Conservation (phyloP, 768 basidiomycete species). For the Tricholoma matsutake region DNA sequence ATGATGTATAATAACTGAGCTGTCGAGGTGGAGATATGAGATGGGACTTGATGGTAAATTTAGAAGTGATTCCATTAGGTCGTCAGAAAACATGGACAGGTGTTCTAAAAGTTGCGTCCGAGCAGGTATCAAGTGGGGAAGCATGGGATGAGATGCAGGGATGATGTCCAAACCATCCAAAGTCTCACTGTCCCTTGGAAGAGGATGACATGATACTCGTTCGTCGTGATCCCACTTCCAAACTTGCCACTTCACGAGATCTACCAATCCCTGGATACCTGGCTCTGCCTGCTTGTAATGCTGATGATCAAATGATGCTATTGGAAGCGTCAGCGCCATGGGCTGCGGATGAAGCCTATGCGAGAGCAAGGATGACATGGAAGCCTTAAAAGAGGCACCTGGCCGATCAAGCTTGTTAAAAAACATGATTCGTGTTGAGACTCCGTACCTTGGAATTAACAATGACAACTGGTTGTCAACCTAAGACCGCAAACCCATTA, state of each 20-base stretch:
- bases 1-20: slow-evolving; percentile 52
- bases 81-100: slow-evolving; percentile 76
- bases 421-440: slow-evolving; percentile 74
- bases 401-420: slow-evolving; percentile 87
- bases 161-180: slow-evolving; percentile 44
- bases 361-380: slow-evolving; percentile 68
- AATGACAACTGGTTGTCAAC: slow-evolving; percentile 5
- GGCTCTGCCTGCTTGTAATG: slow-evolving; percentile 75
- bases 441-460: slow-evolving; percentile 59
- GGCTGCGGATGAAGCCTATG: slow-evolving; percentile 77
- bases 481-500: slow-evolving; percentile 17
- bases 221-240: slow-evolving; percentile 70
- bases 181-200: slow-evolving; percentile 50
- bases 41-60: slow-evolving; percentile 51
- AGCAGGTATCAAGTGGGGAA: slow-evolving; percentile 63
- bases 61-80: slow-evolving; percentile 73
- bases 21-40: slow-evolving; percentile 61
- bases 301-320: slow-evolving; percentile 68
- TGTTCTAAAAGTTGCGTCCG: slow-evolving; percentile 72
- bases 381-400: slow-evolving; percentile 75
- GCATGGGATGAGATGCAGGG: slow-evolving; percentile 60
- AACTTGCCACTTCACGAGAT: slow-evolving; percentile 79
- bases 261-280: slow-evolving; percentile 80
- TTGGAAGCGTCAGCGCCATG: slow-evolving; percentile 63
- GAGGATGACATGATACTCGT: slow-evolving; percentile 36